Evolutionary conservation across 441 rosid species (phyloP), one percentile per base, ranked within the genome.

Genomic region (Brassica balearica): DNA sequence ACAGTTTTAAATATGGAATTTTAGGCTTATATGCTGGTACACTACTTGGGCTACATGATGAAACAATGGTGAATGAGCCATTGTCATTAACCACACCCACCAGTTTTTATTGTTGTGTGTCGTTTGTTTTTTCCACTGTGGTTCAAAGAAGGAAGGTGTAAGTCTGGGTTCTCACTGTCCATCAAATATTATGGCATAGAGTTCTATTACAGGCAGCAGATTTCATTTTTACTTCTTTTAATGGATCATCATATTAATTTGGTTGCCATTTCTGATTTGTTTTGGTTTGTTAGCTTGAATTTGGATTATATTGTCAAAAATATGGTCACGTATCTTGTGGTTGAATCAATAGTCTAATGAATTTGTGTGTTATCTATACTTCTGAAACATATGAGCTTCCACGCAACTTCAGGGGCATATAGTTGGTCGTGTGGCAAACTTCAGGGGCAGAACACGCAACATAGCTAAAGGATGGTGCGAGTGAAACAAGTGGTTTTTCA

Each of bases 381-480:
- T 43, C 14, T 43, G 51, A 43, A 43, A 43, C 14, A 43, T 43
- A 43, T 43, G 51, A 43, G 51, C 14, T 11, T 43, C 51, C 51
- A 43, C 5, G n/a, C 14, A 10, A 43, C 14, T 43, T 43, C 14
- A 43, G 14, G 51, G 51, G 14, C 51, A 43, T 43, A 43, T 43
- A 43, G 51, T 41, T 41, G 48, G 48, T 41, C 10, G 46, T 38
- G 46, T 41, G 51, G 51, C 51, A 43, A 43, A 43, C 51, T 43
- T 43, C 14, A 43, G 14, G 93, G 96, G 36, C 68, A 91, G 82
- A 91, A 85, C 93, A 78, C 19, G 97, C 92, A 9, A 97, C 87
- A 0, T 91, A 82, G 73, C 77, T 91, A 61, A 91, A 85, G 79
- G 90, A 92, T 9, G 86, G 89, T 10, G 83, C 79, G 0, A 87